Evolutionary conservation across 768 basidiomycete genomes (phyloP), one percentile per base, ranked within the genome.

Genomic region (Serendipita indica): DNA sequence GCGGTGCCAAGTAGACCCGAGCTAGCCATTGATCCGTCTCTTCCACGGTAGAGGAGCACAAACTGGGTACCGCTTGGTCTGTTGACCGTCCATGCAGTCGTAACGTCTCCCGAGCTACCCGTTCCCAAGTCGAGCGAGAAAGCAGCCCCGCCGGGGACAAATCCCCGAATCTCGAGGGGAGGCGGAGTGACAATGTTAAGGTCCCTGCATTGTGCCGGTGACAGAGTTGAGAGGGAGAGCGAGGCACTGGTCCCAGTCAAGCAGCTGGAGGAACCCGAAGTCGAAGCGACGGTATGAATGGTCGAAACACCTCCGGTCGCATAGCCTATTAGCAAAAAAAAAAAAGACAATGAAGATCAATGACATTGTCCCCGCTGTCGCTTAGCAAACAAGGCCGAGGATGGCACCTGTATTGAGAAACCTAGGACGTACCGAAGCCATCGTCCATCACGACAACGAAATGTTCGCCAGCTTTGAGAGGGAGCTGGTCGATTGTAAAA

Each of bases 361-460:
- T n/a, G n/a, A n/a, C n/a, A n/a, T n/a, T n/a, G n/a, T n/a, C n/a
- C n/a, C n/a, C n/a, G n/a, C n/a, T n/a, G n/a, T n/a, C n/a, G n/a
- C 35, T 39, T 39, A 39, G 35, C 35, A 39, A 14, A 16, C 22
- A 20, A 25, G 45, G 22, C 14, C 25, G 25, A 25, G 12, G 45
- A 46, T 1, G 12, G 12, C 22, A 10, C 45, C 12, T 18, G 35
- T 13, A 39, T 16, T 12, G 12, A 14, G 25, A 54, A 27, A 27
- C 20, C n/a, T 10, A 27, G 30, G 4, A 54, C 49, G 49, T 54
- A 54, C 49, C 49, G 30, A 54, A 54, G 1, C 49, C 49, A 27
- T 54, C 49, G 32, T 54, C 49, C 49, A 54, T 54, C 16, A 54
- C 49, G 10, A 54, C 49, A 28, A 54, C 32, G 49, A 54, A 54